These are phyloP conservation scores for Sisymbrium altissimum DNA, from an alignment of 345 rosid genomes.

Conservation along the genomic window DNA sequence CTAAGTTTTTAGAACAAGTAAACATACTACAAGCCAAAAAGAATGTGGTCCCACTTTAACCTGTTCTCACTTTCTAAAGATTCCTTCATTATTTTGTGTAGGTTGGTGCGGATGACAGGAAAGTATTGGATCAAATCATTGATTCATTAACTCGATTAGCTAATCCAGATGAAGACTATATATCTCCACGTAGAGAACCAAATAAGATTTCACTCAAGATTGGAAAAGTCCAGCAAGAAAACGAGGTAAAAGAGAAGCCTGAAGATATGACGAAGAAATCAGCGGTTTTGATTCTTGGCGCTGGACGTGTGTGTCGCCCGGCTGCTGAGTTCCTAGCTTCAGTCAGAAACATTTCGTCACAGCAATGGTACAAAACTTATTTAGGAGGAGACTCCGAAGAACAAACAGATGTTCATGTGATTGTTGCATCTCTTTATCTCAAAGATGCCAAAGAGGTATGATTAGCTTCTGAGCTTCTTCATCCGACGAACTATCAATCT, in stretches of 20 bases:
- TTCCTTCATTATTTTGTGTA: slow-evolving; percentile 37
- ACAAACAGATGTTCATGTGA: slow-evolving; percentile 53
- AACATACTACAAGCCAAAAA: slow-evolving; percentile 16
- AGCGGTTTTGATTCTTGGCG: slow-evolving; percentile 79
- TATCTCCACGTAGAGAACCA: slow-evolving; percentile 25
- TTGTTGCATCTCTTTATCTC: slow-evolving; percentile 81
- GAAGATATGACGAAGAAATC: slow-evolving; percentile 36
- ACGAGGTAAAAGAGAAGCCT: slow-evolving; percentile 28
- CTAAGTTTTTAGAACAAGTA: slow-evolving; percentile 21
- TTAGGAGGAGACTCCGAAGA: slow-evolving; percentile 42
- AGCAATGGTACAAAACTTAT: slow-evolving; percentile 41
- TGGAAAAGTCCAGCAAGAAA: slow-evolving; percentile 55
- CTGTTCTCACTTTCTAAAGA: slow-evolving; percentile 8
- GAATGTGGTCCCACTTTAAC: slow-evolving; percentile 8
- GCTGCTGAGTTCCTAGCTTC: slow-evolving; percentile 78
- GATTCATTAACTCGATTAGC: slow-evolving; percentile 84
- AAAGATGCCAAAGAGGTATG: slow-evolving; percentile 95
- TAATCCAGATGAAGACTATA: slow-evolving; percentile 46
- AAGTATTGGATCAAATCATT: slow-evolving; percentile 73
- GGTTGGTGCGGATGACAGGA: slow-evolving; percentile 87
- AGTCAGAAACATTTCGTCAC: slow-evolving; percentile 43
- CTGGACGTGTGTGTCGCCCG: slow-evolving; percentile 90
- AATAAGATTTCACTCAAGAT: slow-evolving; percentile 48
- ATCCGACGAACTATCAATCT: background rate
- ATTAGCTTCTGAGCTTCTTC: background rate